Base-by-base conservation (phyloP, 176 grass and related monocot species). In the Coix lacrymajobi region DNA sequence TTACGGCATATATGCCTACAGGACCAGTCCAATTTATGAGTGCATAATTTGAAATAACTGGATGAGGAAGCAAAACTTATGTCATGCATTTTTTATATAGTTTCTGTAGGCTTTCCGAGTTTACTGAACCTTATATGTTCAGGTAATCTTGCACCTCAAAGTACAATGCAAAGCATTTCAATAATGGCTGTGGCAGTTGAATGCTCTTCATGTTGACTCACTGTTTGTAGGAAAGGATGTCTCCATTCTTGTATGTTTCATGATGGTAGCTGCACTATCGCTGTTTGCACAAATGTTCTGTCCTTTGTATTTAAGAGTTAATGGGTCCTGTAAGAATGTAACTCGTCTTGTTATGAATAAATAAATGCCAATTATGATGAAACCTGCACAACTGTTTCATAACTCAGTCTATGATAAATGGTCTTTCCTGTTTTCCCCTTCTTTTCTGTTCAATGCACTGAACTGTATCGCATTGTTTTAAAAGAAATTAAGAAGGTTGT, bases 211-310 rank as follows among this genome's bases (percentile, higher is more conserved):
- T 81, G 54, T 37, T 81, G 17, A 81, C 40, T 48, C 37, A 28
- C 57, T 89, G 43, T 81, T 77, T 36, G 81, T 28, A 30, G 71
- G 20, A 80, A 16, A 54, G 20, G 26, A 16, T 57, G 22, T 77
- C 69, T 69, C 46, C 72, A 30, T 81, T 77, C 40, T 65, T 81
- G 82, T 77, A 22, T 77, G 43, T 62, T 83, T 88, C 56, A 65
- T 52, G 57, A 28, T 77, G 64, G 84, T 85, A 52, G 87, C 44
- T 88, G 76, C 69, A 61, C 3, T 80, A 8, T 81, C 78, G n/a
- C 39, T 54, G 4, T 78, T 78, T 72, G 12, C 1, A 20, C 40
- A 71, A 85, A 54, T 54, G 77, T 46, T 44, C 25, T 54, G 19
- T 52, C 31, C 25, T 80, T 43, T 9, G 37, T 88, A 63, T 72